Evolutionary conservation across 257 asterid species (phyloP).

Genomic region (Euphrasia confusa): DNA sequence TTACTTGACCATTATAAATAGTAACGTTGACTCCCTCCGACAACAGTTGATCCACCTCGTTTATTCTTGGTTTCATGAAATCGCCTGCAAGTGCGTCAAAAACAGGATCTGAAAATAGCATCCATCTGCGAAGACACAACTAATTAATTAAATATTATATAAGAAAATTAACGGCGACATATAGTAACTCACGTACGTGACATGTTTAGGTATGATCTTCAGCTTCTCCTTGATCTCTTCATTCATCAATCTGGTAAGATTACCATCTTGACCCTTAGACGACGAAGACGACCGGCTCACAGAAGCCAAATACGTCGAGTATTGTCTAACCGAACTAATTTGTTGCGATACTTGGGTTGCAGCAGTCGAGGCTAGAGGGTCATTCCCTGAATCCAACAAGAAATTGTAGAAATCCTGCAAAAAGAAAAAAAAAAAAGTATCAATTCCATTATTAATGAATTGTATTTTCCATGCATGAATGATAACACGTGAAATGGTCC

Average conservation of each 20-base stretch:
- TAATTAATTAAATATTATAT: neutral
- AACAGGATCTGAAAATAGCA: constrained; percentile 52
- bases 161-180: neutral
- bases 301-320: neutral
- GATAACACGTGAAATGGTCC: neutral
- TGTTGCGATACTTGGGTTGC: neutral
- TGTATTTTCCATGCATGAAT: neutral
- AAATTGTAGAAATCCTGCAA: neutral
- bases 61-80: constrained; percentile 84
- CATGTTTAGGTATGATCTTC: constrained; percentile 56
- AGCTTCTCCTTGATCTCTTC: constrained; percentile 68
- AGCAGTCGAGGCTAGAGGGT: neutral
- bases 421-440: too few species aligned
- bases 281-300: neutral
- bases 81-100: constrained; percentile 51
- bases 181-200: constrained; percentile 46
- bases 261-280: constrained; percentile 12
- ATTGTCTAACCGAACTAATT: neutral
- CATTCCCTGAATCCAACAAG: neutral
- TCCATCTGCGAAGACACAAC: constrained; percentile 50
- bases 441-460: too few species aligned
- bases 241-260: constrained; percentile 61
- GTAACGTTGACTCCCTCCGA: constrained; percentile 80
- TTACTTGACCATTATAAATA: constrained; percentile 82
- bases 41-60: constrained; percentile 60